Evolutionary conservation across 2,329 filamentous ascomycete species (phyloP).

Genomic region (Pestalotiopsis sp.): DNA sequence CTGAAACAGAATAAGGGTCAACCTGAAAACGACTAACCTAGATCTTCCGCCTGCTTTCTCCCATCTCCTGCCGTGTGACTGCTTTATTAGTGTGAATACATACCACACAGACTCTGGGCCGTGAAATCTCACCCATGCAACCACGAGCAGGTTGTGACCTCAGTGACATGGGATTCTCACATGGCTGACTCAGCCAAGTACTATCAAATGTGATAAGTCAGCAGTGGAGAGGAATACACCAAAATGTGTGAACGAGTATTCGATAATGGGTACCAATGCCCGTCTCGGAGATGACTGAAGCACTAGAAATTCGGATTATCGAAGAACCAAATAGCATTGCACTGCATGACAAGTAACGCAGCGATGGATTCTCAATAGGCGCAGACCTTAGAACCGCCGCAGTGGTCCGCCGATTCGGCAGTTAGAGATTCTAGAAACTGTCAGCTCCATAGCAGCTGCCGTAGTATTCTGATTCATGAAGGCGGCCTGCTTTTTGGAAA

Average conservation of each 20-base stretch:
- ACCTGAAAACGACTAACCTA: background rate
- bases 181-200: background rate
- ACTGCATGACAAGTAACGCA: background rate
- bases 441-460: background rate
- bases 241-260: background rate
- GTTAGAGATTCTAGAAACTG: background rate
- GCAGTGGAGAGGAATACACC: background rate
- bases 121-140: background rate
- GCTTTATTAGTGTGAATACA: background rate
- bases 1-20: conserved; percentile 5
- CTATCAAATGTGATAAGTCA: background rate
- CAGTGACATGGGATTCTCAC: background rate
- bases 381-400: background rate
- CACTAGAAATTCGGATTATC: background rate
- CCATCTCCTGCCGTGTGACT: background rate
- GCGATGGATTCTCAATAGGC: background rate
- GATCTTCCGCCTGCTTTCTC: too few relatives aligned
- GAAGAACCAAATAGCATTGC: background rate
- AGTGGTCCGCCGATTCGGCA: background rate
- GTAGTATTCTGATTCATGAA: background rate
- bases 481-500: background rate
- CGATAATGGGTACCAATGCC: background rate
- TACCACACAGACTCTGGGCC: background rate
- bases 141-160: background rate
- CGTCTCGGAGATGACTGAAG: background rate